phyloP scores from a whole-genome alignment of 106 monocot genomes.

The Alisma plantagoaquatica region DNA sequence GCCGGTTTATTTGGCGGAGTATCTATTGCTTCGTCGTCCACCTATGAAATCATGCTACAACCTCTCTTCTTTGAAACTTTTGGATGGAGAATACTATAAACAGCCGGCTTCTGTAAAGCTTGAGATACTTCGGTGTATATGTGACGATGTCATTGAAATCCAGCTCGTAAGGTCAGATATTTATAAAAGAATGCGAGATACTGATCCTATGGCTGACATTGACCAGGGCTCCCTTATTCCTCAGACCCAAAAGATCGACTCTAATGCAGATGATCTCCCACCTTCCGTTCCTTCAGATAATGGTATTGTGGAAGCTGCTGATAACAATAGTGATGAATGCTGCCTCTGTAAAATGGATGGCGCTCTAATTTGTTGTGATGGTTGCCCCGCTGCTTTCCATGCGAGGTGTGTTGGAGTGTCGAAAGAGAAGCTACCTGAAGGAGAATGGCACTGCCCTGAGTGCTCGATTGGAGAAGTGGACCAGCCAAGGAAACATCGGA shows the following conservation, averaged over 20 bases:
- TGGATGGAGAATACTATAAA: slow-evolving; percentile 64
- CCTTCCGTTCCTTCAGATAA: slow-evolving; percentile 13
- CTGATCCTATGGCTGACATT: slow-evolving; percentile 30
- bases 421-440: slow-evolving; percentile 77
- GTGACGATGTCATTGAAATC: slow-evolving; percentile 82
- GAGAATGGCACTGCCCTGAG: slow-evolving; percentile 95
- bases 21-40: slow-evolving; percentile 41
- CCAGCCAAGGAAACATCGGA: slow-evolving; percentile 22
- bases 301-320: slow-evolving; percentile 22
- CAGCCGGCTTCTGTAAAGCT: slow-evolving; percentile 70
- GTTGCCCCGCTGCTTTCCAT: slow-evolving; percentile 97
- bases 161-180: slow-evolving; percentile 63
- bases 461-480: slow-evolving; percentile 43
- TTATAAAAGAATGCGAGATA: slow-evolving; percentile 27
- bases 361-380: slow-evolving; percentile 94
- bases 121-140: slow-evolving; percentile 70
- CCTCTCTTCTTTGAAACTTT: slow-evolving; percentile 40
- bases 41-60: slow-evolving; percentile 31
- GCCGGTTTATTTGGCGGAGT: slow-evolving; percentile 81
- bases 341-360: slow-evolving; percentile 94
- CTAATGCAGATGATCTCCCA: slow-evolving; percentile 3
- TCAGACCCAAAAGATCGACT: neutral
- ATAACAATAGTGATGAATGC: slow-evolving; percentile 85
- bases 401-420: slow-evolving; percentile 82
- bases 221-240: slow-evolving; percentile 4